Base-by-base conservation (phyloP, 306 rosid species). In the Arachis hypogaea region DNA sequence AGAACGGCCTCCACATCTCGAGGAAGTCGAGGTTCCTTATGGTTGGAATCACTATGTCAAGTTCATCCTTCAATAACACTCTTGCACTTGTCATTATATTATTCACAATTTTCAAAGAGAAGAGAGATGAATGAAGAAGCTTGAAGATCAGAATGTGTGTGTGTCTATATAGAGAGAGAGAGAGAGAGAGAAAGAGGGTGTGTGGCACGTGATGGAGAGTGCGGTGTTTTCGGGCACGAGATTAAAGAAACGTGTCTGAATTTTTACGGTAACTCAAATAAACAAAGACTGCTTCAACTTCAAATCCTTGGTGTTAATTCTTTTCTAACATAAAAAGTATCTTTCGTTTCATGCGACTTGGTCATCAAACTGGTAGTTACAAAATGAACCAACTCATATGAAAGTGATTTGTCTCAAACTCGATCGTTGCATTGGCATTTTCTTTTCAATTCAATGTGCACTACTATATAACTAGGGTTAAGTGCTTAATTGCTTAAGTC, bases 1-100 rank as follows among this genome's bases (percentile, higher is more conserved):
- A 84, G 77, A 85, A 92, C 0, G 98, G 98, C 81, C 98, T 82
- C 98, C 98, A 89, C 96, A 88, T 92, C 86, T 92, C 96, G 3
- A 89, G 85, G 85, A 92, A 92, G 64, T 92, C 98, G 7, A 92
- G 92, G 80, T 92, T 92, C 64, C 98, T 68, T 51, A 92, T 92
- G 2, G 98, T 92, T 5, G 98, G 98, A 44, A 92, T 92, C 59
- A 92, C 93, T 40, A 92, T 92, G 69, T 92, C 97, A 6, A 92
- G 89, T 76, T 92, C 97, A 79, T 92, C 96, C 40, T 81, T 92
- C 86, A 92, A 80, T 66, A 68, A 55, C 10, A 90, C 83, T 33
- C 77, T 63, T 11, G 84, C 42, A 6, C 64, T 9, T 5, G 84
- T 77, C 84, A 80, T 80, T 16, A 33, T 22, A 11, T 11, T 5